Base-by-base conservation (phyloP, 2,329 filamentous ascomycete species). In the Cadophora malorum region DNA sequence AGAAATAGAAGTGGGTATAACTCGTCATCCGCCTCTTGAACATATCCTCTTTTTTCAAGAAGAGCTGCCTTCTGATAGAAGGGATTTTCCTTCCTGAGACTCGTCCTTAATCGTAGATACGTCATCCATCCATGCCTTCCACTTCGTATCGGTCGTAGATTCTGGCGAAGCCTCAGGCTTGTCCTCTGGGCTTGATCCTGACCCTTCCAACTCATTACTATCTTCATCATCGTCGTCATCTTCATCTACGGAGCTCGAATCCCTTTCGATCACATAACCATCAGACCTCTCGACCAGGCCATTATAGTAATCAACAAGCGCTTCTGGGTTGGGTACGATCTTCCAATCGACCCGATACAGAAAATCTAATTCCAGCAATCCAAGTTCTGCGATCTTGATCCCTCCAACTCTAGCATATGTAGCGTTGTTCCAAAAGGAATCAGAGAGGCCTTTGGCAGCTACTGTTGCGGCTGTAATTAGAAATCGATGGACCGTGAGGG, bases 401-500 rank as follows among this genome's bases (percentile, higher is more conserved):
- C 96, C 96, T 5, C 96, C 96, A 0, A 99, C 94, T 65, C 93
- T 87, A 47, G 96, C 94, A 78, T 99, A 99, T 0, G 95, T 97
- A 33, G 93, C 93, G 80, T 99, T 99, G 70, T 97, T 98, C 94
- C 96, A 97, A 79, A 99, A 99, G 35, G 92, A 94, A 79, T 99
- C 96, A 38, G 94, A 97, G 14, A 99, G 85, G 0, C 96, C 96
- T 80, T 99, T 99, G 66, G 94, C 93, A 7, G 95, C 96, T 4
- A 99, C 96, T 0, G 96, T 97, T 10, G 94, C 95, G 23, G 94
- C 94, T 1, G 95, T 96, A 73, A 99, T 99, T 10, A 99, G 86
- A 77, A 98, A 99, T 9, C 96, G 94, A 81, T 99, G 96, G 3
- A 99, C 95, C 0, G 96, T 99, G 23, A 99, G 84, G 58, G 93